Evolutionary conservation across 1,139 yeast species (phyloP).

Genomic region (Lipomyces yarrowii): DNA sequence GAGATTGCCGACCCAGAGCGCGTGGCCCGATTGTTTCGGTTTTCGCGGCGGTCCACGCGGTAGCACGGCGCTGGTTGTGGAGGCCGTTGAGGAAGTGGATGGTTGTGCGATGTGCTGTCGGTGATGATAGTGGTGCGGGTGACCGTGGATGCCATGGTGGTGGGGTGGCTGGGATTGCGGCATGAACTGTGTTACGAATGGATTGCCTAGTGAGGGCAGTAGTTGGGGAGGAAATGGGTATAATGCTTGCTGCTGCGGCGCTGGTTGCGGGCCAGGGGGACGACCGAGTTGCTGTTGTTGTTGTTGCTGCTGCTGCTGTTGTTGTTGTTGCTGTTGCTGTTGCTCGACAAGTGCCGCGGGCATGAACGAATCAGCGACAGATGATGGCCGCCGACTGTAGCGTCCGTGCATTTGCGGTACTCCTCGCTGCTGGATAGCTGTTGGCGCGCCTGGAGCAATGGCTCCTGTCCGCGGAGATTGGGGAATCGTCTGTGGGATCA

Average conservation of each 20-base stretch:
- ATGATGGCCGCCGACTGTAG: conserved; percentile 13
- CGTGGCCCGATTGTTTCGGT: conserved; percentile 45
- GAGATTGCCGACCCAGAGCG: conserved; percentile 50
- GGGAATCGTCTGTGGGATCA: conserved; percentile 2
- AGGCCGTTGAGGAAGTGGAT: conserved; percentile 7
- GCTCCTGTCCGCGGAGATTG: neutral
- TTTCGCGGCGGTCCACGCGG: conserved; percentile 36
- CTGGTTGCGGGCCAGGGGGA: conserved; percentile 1
- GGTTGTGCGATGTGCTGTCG: conserved; percentile 11
- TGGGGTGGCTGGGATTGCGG: conserved; percentile 6
- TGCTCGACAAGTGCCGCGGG: conserved; percentile 5
- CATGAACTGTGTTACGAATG: conserved; percentile 12
- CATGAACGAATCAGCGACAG: neutral
- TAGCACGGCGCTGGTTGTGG: conserved; percentile 7
- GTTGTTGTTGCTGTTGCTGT: conserved; percentile 3
- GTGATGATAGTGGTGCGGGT: conserved; percentile 18
- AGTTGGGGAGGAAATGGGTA: conserved; percentile 1
- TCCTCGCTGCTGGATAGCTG: neutral
- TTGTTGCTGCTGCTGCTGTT: conserved; percentile 10
- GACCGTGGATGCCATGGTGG: conserved; percentile 2
- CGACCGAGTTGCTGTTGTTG: neutral
- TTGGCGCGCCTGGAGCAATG: neutral
- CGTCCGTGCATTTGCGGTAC: neutral
- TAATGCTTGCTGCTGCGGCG: conserved; percentile 8
- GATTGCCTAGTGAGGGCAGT: conserved; percentile 1